Evolutionary conservation across 768 basidiomycete genomes (phyloP).

Genomic region (Pulveroboletus ravenelii): DNA sequence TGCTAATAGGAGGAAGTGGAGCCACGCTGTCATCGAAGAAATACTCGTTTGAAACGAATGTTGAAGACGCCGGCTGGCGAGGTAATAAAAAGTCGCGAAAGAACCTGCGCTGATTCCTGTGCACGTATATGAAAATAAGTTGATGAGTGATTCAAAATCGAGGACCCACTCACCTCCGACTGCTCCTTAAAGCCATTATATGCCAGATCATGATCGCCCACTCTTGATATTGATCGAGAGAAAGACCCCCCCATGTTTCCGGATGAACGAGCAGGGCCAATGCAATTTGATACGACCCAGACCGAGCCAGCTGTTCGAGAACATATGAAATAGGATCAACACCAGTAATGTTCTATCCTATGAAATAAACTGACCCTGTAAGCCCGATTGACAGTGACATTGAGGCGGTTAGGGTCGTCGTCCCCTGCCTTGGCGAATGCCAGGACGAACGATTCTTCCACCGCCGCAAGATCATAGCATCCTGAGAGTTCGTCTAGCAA

Average conservation of each 20-base stretch:
- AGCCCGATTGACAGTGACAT: slow-evolving; percentile 59
- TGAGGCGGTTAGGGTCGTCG: slow-evolving; percentile 58
- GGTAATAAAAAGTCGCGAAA: slow-evolving; percentile 64
- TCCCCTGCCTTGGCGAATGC: slow-evolving; percentile 58
- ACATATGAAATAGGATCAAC: slow-evolving; percentile 7
- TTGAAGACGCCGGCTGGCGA: slow-evolving; percentile 48
- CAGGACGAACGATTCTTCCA: slow-evolving; percentile 68
- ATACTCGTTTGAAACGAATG: slow-evolving; percentile 55
- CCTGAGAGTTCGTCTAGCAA: slow-evolving; percentile 39
- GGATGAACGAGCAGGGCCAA: slow-evolving; percentile 63
- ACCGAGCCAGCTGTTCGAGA: slow-evolving; percentile 53
- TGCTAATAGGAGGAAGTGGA: slow-evolving; percentile 35
- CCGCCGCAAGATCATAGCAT: slow-evolving; percentile 55
- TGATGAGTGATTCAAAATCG: not conserved
- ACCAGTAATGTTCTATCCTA: not conserved
- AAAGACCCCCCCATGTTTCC: slow-evolving; percentile 63
- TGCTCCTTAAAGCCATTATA: slow-evolving; percentile 60
- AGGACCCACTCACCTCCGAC: slow-evolving; percentile 52
- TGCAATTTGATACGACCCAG: slow-evolving; percentile 61
- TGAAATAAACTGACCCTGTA: slow-evolving; percentile 47
- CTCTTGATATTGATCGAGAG: slow-evolving; percentile 56
- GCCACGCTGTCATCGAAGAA: slow-evolving; percentile 38
- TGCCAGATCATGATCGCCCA: slow-evolving; percentile 83
- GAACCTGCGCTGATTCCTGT: slow-evolving; percentile 57
- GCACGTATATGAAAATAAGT: slow-evolving; percentile 4